A percentile compares a stretch with the other conserved stretches of the same genome.
Conservation (phyloP, 768 basidiomycete genomes). For the Pleurotus djamor region DNA sequence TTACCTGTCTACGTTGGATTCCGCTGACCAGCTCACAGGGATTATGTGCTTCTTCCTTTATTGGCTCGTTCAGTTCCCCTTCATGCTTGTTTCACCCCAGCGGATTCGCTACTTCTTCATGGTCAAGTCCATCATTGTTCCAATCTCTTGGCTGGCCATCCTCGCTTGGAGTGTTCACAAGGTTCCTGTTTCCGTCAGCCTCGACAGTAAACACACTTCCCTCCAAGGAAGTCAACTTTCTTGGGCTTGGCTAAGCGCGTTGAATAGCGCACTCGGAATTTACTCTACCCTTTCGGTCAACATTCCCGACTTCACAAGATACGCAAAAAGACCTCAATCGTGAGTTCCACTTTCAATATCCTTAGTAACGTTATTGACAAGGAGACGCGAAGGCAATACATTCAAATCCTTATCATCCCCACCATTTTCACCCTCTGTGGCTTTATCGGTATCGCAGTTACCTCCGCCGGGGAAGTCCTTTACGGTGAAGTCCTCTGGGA, state of each 20-base stretch:
- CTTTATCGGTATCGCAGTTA: conserved; percentile 81
- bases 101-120: conserved; percentile 76
- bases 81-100: conserved; percentile 77
- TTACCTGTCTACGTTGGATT: too few species aligned
- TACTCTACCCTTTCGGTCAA: conserved; percentile 76
- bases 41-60: conserved; percentile 75
- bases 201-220: conserved; percentile 49
- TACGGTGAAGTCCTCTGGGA: conserved; percentile 74
- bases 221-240: conserved; percentile 52
- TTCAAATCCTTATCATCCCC: conserved; percentile 77
- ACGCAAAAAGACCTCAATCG: conserved; percentile 68
- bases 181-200: conserved; percentile 58
- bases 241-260: conserved; percentile 78
- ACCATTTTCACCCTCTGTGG: conserved; percentile 72
- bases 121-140: conserved; percentile 63
- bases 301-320: conserved; percentile 89
- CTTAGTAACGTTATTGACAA: conserved; percentile 5
- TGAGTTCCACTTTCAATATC: conserved; percentile 24
- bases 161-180: conserved; percentile 79
- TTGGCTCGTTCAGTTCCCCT: conserved; percentile 76
- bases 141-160: conserved; percentile 65
- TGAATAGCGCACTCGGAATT: conserved; percentile 77
- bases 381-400: conserved; percentile 50
- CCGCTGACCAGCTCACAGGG: conserved; percentile 29
- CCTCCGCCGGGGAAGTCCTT: conserved; percentile 68